Evolutionary conservation across 2,329 filamentous ascomycete genomes (phyloP).

Genomic region (Monosporascus ibericus): DNA sequence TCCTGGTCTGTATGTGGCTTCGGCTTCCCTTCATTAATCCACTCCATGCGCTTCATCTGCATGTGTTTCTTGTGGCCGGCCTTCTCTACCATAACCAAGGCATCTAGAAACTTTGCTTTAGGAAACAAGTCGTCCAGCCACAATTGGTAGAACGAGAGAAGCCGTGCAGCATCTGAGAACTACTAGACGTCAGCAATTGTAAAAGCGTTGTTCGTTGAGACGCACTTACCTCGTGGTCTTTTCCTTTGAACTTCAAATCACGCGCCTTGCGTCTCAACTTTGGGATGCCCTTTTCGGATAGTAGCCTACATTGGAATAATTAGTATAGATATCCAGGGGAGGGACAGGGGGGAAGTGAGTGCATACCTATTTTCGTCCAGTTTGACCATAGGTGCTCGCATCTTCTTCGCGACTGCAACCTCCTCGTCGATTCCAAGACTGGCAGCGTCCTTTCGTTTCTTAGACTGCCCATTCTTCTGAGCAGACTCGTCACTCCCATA

Average conservation of each 20-base stretch:
- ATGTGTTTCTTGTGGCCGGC: conserved; percentile 79
- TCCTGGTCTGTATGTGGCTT: conserved; percentile 29
- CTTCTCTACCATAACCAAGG: conserved; percentile 85
- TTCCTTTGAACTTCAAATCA: conserved; percentile 77
- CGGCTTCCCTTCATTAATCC: conserved; percentile 73
- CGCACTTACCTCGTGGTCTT: conserved; percentile 72
- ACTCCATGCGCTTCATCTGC: conserved; percentile 67
- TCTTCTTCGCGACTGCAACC: conserved; percentile 72
- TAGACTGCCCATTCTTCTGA: conserved; percentile 23
- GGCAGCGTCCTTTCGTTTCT: conserved; percentile 43
- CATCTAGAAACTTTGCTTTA: conserved; percentile 89
- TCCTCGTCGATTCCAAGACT: conserved; percentile 79
- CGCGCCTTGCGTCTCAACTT: conserved; percentile 68
- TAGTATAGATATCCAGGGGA: not conserved
- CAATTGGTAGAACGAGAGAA: conserved; percentile 87
- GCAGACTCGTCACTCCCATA: conserved; percentile 30
- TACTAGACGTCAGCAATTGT: conserved; percentile 27
- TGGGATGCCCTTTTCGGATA: conserved; percentile 78
- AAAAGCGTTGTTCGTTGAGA: not conserved
- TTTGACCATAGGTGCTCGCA: conserved; percentile 68
- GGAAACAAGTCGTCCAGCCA: conserved; percentile 97
- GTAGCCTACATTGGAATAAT: conserved; percentile 46
- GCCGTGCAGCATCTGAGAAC: conserved; percentile 76
- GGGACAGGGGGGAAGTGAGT: conserved; percentile 2
- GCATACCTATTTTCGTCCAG: conserved; percentile 70